Base-by-base conservation (phyloP, 148 eudicot genomes). In the Camellia sinensis region DNA sequence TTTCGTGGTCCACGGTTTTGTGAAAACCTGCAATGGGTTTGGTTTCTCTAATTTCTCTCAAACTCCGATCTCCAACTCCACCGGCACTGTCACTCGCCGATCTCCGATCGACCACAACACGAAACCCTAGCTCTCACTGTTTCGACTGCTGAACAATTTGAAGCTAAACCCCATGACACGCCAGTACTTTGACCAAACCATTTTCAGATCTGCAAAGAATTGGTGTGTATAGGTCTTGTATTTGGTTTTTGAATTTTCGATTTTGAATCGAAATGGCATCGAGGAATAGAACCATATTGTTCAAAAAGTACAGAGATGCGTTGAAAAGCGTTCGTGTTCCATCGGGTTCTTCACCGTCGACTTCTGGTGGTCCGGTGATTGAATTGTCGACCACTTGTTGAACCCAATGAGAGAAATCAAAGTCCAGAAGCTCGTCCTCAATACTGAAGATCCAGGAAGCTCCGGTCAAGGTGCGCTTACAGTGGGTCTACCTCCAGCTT, bases 271-370 rank as follows among this genome's bases (percentile, higher is more conserved):
- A 76, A 83, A 95, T 95, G 98, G 91, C 98, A 85, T 84, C 89
- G 67, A 88, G 98, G 80, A 95, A 93, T 75, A 78, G 94, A 76
- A 90, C 98, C 64, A 54, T 90, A 9, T 53, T 93, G 91, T 95
- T 77, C 62, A 87, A 84, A 76, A 93, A 87, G 83, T 90, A 93
- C 71, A 88, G 97, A 64, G 95, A 95, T 76, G 94, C 97, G 11
- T 85, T 95, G 70, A 93, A 93, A 85, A 90, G 90, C 83, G 97
- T 89, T 13, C 83, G 95, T 43, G 77, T 73, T 75, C 90, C 95
- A 75, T 72, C 87, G 68, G 80, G 80, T 64, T 82, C 88, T 41
- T 74, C 86, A 10, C 73, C 86, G 71, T 60, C 85, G 41, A 71
- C 77, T 57, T 62, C 86, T 18, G 82, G 83, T 44, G 90, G 90